Percentiles rank a stretch among this genome's conserved stretches.
phyloP scores from a whole-genome alignment of 2,329 filamentous ascomycete genomes.

The Diaporthe amygdali region DNA sequence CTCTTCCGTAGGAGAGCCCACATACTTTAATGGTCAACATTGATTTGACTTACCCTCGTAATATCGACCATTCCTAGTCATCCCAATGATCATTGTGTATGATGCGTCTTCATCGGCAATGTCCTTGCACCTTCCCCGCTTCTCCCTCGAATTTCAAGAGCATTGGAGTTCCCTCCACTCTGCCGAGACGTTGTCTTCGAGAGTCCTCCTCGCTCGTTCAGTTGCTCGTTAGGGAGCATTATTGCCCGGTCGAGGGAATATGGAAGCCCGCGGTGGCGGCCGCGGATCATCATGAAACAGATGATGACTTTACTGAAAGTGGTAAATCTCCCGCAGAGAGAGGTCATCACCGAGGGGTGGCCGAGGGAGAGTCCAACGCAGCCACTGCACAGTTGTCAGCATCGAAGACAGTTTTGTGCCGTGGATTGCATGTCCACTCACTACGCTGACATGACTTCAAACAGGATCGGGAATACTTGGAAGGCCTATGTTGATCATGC shows the following conservation, averaged over 20 bases:
- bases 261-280: background rate
- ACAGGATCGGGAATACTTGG: background rate
- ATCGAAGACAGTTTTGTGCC: background rate
- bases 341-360: background rate
- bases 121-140: background rate
- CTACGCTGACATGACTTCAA: conserved; percentile 10
- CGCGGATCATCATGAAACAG: background rate
- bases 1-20: background rate
- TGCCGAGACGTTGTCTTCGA: background rate
- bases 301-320: conserved; percentile 5
- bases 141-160: background rate
- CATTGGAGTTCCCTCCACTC: background rate
- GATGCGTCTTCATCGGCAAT: background rate
- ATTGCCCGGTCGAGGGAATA: background rate
- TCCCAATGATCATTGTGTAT: background rate
- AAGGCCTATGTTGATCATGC: background rate
- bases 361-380: conserved; percentile 9
- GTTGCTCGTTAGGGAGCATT: background rate
- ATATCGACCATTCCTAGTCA: background rate
- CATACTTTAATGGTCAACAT: background rate
- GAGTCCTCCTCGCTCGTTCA: background rate
- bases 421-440: background rate
- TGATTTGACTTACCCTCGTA: background rate
- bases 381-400: background rate
- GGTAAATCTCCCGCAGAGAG: background rate